Evolutionary conservation across 73 alveolate species (phyloP).

Genomic region (Paramecium pentaurelia): DNA sequence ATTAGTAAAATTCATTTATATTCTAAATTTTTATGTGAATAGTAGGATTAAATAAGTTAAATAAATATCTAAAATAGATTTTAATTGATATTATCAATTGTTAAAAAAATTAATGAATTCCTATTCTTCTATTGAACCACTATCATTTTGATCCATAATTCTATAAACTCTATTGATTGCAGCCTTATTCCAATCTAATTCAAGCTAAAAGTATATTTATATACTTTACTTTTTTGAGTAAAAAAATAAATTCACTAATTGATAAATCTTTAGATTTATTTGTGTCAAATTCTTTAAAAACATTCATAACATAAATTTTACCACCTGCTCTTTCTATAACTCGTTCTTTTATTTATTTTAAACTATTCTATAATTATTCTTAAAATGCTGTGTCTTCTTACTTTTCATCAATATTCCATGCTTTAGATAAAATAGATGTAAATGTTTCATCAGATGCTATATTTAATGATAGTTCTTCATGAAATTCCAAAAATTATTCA

Average conservation of each 20-base stretch:
- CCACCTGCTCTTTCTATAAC: background rate
- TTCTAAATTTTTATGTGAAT: no score
- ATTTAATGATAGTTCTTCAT: constrained; percentile 4
- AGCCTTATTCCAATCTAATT: background rate
- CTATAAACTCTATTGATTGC: background rate
- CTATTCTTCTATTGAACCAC: background rate
- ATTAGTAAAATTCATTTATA: no score
- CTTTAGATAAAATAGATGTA: background rate
- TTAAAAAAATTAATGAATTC: background rate
- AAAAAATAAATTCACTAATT: background rate
- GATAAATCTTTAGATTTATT: constrained; percentile 34
- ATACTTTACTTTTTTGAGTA: background rate
- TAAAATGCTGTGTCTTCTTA: constrained; percentile 29
- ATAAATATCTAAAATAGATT: background rate
- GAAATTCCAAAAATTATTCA: constrained; percentile 9
- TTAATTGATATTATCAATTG: background rate
- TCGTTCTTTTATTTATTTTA: background rate
- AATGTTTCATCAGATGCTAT: constrained; percentile 5
- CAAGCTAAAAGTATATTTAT: background rate
- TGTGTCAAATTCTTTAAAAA: background rate
- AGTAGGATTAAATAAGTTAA: no score
- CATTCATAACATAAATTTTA: background rate
- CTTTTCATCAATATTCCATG: constrained; percentile 23
- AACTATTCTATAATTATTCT: background rate
- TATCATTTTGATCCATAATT: background rate